Conservation (phyloP, 179 eudicot genomes). For the Corrigiola litoralis region DNA sequence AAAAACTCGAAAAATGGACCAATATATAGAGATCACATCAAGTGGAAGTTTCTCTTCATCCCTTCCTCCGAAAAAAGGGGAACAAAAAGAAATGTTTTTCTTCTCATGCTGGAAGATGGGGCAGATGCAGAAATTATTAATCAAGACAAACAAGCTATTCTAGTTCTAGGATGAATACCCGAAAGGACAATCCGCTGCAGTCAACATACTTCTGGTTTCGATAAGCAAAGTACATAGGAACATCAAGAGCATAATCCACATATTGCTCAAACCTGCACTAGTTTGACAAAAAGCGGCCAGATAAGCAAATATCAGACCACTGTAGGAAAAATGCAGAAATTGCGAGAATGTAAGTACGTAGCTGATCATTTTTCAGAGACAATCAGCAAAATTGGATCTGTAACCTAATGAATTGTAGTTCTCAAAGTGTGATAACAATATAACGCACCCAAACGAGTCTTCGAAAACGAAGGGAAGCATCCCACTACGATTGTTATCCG, state of each 20-base stretch:
- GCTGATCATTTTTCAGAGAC: background rate
- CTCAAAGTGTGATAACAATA: constrained; percentile 1
- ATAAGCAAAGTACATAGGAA: constrained; percentile 93
- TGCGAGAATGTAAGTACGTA: background rate
- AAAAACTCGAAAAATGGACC: background rate
- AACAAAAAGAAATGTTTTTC: background rate
- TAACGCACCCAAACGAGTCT: constrained; percentile 84
- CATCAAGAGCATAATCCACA: constrained; percentile 97
- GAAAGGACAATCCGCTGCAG: constrained; percentile 86
- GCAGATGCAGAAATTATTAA: background rate
- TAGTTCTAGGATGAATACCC: constrained; percentile 46
- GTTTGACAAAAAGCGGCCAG: constrained; percentile 3
- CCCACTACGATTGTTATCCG: constrained; percentile 86
- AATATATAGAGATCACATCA: background rate
- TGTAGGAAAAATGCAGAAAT: background rate
- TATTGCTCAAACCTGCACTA: constrained; percentile 83
- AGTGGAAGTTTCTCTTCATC: too few species aligned
- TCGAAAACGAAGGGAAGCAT: constrained; percentile 99
- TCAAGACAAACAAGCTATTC: background rate
- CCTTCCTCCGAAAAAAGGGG: too few species aligned
- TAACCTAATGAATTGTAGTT: background rate
- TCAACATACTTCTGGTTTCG: constrained; percentile 79
- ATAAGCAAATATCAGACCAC: background rate
- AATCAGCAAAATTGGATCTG: background rate
- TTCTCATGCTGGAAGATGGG: background rate